Evolutionary conservation across 2,329 filamentous ascomycete genomes (phyloP).

Genomic region (Ploettnerulaceae sp.): DNA sequence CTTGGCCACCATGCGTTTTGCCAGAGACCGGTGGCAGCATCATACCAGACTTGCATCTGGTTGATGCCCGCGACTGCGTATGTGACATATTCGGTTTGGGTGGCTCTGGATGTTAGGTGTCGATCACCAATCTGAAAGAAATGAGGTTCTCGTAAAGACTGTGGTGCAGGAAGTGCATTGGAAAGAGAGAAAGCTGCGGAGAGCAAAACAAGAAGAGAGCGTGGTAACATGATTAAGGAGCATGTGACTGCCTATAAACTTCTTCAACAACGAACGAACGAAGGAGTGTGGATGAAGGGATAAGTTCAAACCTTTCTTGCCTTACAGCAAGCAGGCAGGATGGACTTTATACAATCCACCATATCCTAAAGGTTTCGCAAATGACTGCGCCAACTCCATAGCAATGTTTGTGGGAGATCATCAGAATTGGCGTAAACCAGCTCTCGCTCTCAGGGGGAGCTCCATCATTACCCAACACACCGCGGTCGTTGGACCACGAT

Average conservation of each 20-base stretch:
- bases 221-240: conserved; percentile 13
- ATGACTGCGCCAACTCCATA: conserved; percentile 1
- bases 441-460: conserved; percentile 1
- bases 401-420: conserved; percentile 15
- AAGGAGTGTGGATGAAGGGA: conserved; percentile 6
- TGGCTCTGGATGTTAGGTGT: conserved; percentile 10
- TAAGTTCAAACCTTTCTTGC: neutral
- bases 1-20: conserved; percentile 66
- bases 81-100: conserved; percentile 21
- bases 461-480: neutral
- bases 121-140: conserved; percentile 1
- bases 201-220: conserved; percentile 9
- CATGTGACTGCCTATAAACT: conserved; percentile 12
- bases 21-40: conserved; percentile 56
- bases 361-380: no score
- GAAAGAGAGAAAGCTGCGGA: conserved; percentile 12
- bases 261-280: neutral
- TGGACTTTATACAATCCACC: conserved; percentile 4
- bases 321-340: neutral
- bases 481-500: conserved; percentile 11
- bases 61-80: conserved; percentile 35
- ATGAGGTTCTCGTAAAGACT: conserved; percentile 6
- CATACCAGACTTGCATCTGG: conserved; percentile 57
- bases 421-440: conserved; percentile 8
- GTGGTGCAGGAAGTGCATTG: conserved; percentile 8